Conservation (phyloP, 352 stramenopile genomes). For the Pythium scleroteichum region DNA sequence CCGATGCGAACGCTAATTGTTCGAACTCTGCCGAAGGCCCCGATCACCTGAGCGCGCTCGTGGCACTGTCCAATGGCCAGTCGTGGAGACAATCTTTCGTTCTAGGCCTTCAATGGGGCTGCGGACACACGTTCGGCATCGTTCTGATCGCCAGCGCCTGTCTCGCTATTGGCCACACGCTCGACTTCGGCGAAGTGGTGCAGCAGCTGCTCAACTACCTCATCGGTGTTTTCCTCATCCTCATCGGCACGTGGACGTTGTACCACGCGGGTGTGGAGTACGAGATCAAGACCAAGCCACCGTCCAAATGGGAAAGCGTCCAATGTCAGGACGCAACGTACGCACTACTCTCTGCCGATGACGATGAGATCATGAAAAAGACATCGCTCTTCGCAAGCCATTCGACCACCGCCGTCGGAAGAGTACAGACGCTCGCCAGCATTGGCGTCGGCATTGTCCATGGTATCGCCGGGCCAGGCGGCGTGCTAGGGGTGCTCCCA, state of each 20-base stretch:
- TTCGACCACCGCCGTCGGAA: constrained; percentile 2
- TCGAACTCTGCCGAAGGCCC: constrained; percentile 49
- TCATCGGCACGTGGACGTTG: constrained; percentile 57
- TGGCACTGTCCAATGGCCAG: constrained; percentile 75
- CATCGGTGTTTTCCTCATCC: constrained; percentile 60
- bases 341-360: constrained; percentile 32
- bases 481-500: constrained; percentile 83
- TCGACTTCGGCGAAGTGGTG: constrained; percentile 32
- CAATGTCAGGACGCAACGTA: constrained; percentile 63
- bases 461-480: constrained; percentile 77
- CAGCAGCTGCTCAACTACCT: constrained; percentile 61
- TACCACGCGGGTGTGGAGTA: constrained; percentile 40
- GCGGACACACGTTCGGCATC: constrained; percentile 88
- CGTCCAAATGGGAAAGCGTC: constrained; percentile 52
- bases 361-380: constrained; percentile 15
- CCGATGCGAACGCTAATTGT: not conserved
- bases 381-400: constrained; percentile 24
- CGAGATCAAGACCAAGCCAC: constrained; percentile 27
- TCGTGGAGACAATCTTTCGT: constrained; percentile 63
- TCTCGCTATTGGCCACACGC: constrained; percentile 47
- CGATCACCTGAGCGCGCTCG: constrained; percentile 87
- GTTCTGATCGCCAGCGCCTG: constrained; percentile 54
- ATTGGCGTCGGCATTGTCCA: constrained; percentile 82
- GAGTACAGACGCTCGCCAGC: constrained; percentile 34
- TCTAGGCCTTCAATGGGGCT: constrained; percentile 86